Conservation (phyloP, 2,329 filamentous ascomycete species). For the Microascus cirrosus region DNA sequence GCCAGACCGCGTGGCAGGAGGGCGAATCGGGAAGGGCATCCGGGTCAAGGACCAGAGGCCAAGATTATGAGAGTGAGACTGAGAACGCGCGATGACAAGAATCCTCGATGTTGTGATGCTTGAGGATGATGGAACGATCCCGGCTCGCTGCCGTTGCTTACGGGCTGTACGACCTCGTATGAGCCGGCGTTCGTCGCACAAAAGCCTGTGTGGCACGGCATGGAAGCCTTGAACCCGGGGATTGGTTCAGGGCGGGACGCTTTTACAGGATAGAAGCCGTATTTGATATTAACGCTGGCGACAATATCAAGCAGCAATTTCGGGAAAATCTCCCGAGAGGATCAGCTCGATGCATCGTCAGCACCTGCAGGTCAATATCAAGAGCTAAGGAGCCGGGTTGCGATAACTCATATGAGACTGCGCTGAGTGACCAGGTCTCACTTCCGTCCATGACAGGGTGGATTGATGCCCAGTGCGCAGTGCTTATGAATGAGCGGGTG, state of each 20-base stretch:
- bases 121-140: background rate
- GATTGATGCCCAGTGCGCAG: too few relatives aligned
- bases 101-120: background rate
- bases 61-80: background rate
- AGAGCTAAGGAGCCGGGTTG: background rate
- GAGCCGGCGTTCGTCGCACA: background rate
- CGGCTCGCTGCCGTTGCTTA: background rate
- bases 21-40: background rate
- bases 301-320: background rate
- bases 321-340: background rate
- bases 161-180: background rate
- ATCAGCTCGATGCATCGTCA: background rate
- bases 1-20: background rate
- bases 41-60: background rate
- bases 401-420: too few relatives aligned
- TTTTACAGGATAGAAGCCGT: background rate
- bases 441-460: too few relatives aligned
- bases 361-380: background rate
- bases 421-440: too few relatives aligned
- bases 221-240: background rate
- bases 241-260: background rate
- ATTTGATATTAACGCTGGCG: background rate
- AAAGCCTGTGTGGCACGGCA: background rate
- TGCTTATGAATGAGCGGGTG: too few relatives aligned
- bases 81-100: background rate